These are phyloP conservation scores for Vigna reflexopilosa DNA, from an alignment of 306 rosid species.

Conservation along the genomic window DNA sequence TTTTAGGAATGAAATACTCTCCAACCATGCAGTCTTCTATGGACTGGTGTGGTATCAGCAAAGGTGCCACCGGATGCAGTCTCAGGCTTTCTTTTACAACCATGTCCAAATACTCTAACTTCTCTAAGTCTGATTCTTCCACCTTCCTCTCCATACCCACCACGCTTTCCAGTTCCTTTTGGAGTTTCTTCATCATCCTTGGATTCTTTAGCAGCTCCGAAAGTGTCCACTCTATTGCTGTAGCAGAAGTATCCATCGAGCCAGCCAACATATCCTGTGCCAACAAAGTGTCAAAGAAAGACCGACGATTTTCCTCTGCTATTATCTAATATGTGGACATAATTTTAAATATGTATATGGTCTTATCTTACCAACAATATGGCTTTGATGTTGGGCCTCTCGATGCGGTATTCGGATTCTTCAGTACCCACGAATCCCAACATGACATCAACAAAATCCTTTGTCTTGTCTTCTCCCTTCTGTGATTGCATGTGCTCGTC, in stretches of 20 bases:
- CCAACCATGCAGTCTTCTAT: conserved; percentile 58
- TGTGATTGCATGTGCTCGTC: conserved; percentile 64
- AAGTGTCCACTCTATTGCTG: conserved; percentile 61
- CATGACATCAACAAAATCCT: conserved; percentile 78
- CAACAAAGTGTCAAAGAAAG: not conserved
- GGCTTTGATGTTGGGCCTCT: conserved; percentile 68
- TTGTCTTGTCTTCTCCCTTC: conserved; percentile 42
- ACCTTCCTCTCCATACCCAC: conserved; percentile 66
- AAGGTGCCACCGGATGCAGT: conserved; percentile 68
- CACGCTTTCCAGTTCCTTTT: conserved; percentile 56
- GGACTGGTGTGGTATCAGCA: conserved; percentile 61
- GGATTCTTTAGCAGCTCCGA: conserved; percentile 64
- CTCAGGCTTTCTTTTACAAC: conserved; percentile 65
- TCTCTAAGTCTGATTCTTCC: conserved; percentile 64
- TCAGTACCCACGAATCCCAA: conserved; percentile 54
- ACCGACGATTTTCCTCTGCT: no score
- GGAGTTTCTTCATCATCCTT: conserved; percentile 61
- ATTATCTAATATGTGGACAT: no score
- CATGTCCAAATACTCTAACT: conserved; percentile 56
- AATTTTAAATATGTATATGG: no score
- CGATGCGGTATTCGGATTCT: conserved; percentile 65
- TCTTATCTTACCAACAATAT: conserved; percentile 52
- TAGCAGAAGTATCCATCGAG: conserved; percentile 63
- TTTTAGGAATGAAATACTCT: conserved; percentile 58
- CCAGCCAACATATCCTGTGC: conserved; percentile 63